These are phyloP conservation scores for Hypomontagnella monticulosa DNA, from an alignment of 495 filamentous ascomycete genomes.

Conservation along the genomic window DNA sequence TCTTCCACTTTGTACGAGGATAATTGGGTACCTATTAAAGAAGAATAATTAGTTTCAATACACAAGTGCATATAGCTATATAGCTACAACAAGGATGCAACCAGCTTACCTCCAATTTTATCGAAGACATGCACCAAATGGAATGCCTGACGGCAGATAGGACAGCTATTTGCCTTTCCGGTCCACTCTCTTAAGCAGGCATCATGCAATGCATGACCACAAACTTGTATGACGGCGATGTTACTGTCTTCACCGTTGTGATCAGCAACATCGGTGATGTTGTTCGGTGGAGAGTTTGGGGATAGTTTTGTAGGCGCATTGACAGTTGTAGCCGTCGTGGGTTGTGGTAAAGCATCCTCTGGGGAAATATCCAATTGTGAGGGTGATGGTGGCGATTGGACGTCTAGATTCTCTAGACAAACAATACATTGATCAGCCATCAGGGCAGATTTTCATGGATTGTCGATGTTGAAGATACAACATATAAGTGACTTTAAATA, in stretches of 20 bases:
- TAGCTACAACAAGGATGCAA: slow-evolving; percentile 14
- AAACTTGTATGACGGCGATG: slow-evolving; percentile 68
- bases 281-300: slow-evolving; percentile 53
- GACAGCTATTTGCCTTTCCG: slow-evolving; percentile 95
- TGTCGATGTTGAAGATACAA: slow-evolving; percentile 45
- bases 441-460: slow-evolving; percentile 46
- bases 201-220: slow-evolving; percentile 90
- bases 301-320: slow-evolving; percentile 46
- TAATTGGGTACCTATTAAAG: slow-evolving; percentile 68
- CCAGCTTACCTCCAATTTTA: slow-evolving; percentile 74
- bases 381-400: slow-evolving; percentile 43
- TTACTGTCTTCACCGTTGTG: slow-evolving; percentile 43
- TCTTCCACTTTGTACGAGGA: slow-evolving; percentile 88
- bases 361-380: slow-evolving; percentile 32
- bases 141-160: slow-evolving; percentile 92
- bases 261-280: slow-evolving; percentile 34
- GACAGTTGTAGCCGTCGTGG: slow-evolving; percentile 24
- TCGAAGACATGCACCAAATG: slow-evolving; percentile 86
- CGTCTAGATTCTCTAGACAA: slow-evolving; percentile 89
- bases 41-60: slow-evolving; percentile 32
- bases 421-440: slow-evolving; percentile 98
- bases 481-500: slow-evolving; percentile 48
- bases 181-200: slow-evolving; percentile 92
- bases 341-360: slow-evolving; percentile 19
- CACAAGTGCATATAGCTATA: slow-evolving; percentile 4